Evolutionary conservation across 768 basidiomycete species (phyloP).

Genomic region (Agrocybe praecox): DNA sequence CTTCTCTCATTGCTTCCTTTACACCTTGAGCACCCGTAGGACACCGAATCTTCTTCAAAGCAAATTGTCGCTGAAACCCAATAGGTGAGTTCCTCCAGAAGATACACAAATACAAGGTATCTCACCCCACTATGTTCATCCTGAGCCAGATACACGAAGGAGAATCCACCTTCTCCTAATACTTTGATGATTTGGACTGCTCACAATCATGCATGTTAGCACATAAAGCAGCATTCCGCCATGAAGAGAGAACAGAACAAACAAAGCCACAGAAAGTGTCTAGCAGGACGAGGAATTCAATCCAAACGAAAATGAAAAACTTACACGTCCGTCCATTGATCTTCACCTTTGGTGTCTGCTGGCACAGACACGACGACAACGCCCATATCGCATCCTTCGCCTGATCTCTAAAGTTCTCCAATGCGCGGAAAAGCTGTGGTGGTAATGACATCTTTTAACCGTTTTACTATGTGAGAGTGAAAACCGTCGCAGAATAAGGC

Average conservation of each 20-base stretch:
- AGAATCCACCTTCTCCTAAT: conserved; percentile 95
- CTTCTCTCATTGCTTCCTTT: conserved; percentile 86
- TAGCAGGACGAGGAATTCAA: neutral
- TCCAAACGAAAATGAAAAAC: conserved; percentile 25
- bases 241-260: neutral
- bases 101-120: conserved; percentile 5
- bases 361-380: conserved; percentile 78
- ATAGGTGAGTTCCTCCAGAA: neutral
- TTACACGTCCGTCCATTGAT: conserved; percentile 94
- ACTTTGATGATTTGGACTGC: conserved; percentile 90
- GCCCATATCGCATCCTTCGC: conserved; percentile 84
- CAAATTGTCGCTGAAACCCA: conserved; percentile 74
- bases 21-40: conserved; percentile 88
- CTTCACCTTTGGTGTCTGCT: conserved; percentile 85
- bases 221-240: neutral
- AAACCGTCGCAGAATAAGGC: no score
- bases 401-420: conserved; percentile 69
- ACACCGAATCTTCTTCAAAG: conserved; percentile 96
- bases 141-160: conserved; percentile 87
- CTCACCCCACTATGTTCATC: conserved; percentile 84
- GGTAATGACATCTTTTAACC: conserved; percentile 31
- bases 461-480: neutral
- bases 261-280: neutral
- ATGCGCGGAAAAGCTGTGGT: conserved; percentile 42
- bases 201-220: neutral